Percentiles rank a stretch among this genome's conserved stretches.
phyloP scores from a whole-genome alignment of 2,329 filamentous ascomycete species.

The Thermothelomyces thermophilus region DNA sequence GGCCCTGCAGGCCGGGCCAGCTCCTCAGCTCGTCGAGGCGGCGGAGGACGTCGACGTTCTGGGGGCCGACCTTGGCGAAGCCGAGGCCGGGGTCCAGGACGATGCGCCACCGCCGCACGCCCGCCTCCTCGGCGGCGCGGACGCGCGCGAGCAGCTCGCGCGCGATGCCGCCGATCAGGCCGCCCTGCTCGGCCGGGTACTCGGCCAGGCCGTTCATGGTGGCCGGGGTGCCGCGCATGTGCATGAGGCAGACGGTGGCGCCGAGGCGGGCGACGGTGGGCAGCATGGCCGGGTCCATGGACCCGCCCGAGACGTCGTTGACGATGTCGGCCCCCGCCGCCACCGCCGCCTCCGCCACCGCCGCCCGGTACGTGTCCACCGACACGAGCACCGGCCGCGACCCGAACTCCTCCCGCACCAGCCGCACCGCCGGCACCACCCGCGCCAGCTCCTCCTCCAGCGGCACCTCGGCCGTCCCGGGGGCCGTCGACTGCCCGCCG shows the following conservation, averaged over 20 bases:
- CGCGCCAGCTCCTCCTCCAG: slow-evolving; percentile 69
- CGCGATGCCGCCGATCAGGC: slow-evolving; percentile 56
- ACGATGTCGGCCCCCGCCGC: slow-evolving; percentile 80
- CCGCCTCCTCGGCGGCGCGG: slow-evolving; percentile 67
- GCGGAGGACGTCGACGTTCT: slow-evolving; percentile 76
- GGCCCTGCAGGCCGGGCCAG: slow-evolving; percentile 57
- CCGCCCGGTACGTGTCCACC: slow-evolving; percentile 86
- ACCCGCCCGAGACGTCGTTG: slow-evolving; percentile 86
- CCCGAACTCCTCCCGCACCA: slow-evolving; percentile 61
- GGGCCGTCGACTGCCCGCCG: slow-evolving; percentile 88
- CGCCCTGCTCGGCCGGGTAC: slow-evolving; percentile 49
- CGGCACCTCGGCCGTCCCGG: slow-evolving; percentile 61
- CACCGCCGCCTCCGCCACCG: slow-evolving; percentile 71
- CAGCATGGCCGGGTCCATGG: slow-evolving; percentile 75
- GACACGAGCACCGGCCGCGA: slow-evolving; percentile 64
- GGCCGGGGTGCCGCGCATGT: slow-evolving; percentile 81
- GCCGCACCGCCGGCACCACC: slow-evolving; percentile 69
- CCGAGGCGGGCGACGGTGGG: slow-evolving; percentile 68
- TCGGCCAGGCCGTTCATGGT: slow-evolving; percentile 67
- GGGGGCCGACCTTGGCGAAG: slow-evolving; percentile 76
- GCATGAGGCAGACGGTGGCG: slow-evolving; percentile 79
- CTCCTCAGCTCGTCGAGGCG: slow-evolving; percentile 56
- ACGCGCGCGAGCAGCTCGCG: slow-evolving; percentile 65
- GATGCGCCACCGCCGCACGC: slow-evolving; percentile 87
- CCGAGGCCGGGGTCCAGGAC: slow-evolving; percentile 90